Evolutionary conservation across 2,329 filamentous ascomycete genomes (phyloP), one percentile per base, ranked within the genome.

Genomic region (Colletotrichum spinosum): DNA sequence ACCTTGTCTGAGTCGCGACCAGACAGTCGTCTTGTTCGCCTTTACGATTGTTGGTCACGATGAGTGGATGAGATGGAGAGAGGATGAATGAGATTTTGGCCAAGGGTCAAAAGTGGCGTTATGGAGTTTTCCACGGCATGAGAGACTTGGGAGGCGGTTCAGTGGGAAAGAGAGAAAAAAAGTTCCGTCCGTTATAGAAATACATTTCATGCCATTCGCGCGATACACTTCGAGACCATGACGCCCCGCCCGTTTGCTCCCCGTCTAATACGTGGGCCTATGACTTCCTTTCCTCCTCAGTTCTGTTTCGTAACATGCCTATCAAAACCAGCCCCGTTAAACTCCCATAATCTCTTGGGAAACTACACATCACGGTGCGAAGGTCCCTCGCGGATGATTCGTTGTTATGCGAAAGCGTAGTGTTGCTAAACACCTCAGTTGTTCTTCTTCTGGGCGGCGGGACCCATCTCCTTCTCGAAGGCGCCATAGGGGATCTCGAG

Each of bases 381-480:
- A 50, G 33, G 35, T 25, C 34, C 54, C 17, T 11, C 17, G 25
- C 25, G 25, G 34, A 55, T 7, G 12, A 45, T 34, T 13, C 13
- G 9, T 8, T 17, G 9, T 13, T 13, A 41, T 38, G n/a, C 33
- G 6, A n/a, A 25, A 45, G 25, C 46, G 48, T 17, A 35, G 44
- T 25, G 25, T 38, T 59, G 45, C 44, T 42, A 67, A 78, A 80
- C 71, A 84, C 86, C 79, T 90, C 25, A 85, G 82, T 93, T 97
- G 87, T 94, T 97, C 79, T 93, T 97, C 88, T 94, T 97, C 79
- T 97, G 92, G 38, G 91, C 91, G 42, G 89, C 84, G n/a, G 93
- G 92, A 0, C 94, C 93, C 84, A 93, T 97, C 72, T 97, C 95
- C 84, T 97, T 97, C 76, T 97, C 95, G 76, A 98, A 99, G 2